These are phyloP conservation scores for Xylariaceae sp. DNA, from an alignment of 2,329 filamentous ascomycete species.

Conservation along the genomic window DNA sequence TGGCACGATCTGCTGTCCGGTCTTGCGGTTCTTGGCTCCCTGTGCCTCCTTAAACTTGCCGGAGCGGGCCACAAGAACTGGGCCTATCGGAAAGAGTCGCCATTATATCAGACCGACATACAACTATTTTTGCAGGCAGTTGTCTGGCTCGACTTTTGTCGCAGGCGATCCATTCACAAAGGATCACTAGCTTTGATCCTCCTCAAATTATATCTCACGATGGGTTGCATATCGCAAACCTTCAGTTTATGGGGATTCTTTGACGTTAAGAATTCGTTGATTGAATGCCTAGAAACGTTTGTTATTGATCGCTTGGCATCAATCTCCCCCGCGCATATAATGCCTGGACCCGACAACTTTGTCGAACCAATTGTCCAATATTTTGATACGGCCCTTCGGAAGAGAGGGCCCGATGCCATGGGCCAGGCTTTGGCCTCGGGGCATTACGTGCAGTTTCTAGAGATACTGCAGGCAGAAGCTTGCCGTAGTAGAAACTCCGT, in stretches of 20 bases:
- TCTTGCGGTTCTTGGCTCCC: constrained; percentile 27
- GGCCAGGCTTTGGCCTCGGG: constrained; percentile 48
- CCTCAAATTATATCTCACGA: constrained; percentile 47
- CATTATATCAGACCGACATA: constrained; percentile 26
- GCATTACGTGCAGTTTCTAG: constrained; percentile 48
- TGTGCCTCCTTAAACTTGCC: constrained; percentile 30
- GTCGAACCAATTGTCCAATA: constrained; percentile 43
- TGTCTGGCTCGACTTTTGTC: constrained; percentile 47
- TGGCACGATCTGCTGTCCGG: constrained; percentile 27
- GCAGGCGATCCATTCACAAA: constrained; percentile 27
- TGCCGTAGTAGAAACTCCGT: constrained; percentile 48
- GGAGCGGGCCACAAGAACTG: constrained; percentile 8
- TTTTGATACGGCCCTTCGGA: constrained; percentile 42
- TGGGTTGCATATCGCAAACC: constrained; percentile 48
- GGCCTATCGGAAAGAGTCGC: constrained; percentile 15
- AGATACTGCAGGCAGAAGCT: constrained; percentile 44
- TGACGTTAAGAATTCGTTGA: constrained; percentile 54
- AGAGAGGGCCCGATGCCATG: constrained; percentile 39
- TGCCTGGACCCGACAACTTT: constrained; percentile 24
- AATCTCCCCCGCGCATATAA: constrained; percentile 44
- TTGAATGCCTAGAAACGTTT: constrained; percentile 52
- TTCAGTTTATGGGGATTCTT: constrained; percentile 48
- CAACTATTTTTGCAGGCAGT: constrained; percentile 45
- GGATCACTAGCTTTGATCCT: constrained; percentile 47
- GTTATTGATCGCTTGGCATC: constrained; percentile 54